Evolutionary conservation across 805 yeast species (phyloP).

Genomic region (Wickerhamomyces ciferrii): DNA sequence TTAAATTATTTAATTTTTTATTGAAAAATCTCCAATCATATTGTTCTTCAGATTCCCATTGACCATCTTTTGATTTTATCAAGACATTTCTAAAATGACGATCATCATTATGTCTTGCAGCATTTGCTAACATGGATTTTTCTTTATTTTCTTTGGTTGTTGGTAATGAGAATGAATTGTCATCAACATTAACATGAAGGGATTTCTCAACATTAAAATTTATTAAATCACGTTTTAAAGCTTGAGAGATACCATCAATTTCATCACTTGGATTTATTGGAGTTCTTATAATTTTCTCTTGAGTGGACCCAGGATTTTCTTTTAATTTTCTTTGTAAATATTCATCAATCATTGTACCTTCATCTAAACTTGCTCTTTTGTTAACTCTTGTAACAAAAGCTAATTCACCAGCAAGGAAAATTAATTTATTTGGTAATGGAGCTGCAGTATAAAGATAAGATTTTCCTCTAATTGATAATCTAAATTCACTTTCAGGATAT

Average conservation of each 20-base stretch:
- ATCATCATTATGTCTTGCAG: slow-evolving; percentile 25
- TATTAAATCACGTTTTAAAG: slow-evolving; percentile 24
- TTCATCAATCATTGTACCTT: slow-evolving; percentile 28
- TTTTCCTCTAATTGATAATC: slow-evolving; percentile 33
- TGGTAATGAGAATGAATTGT: slow-evolving; percentile 21
- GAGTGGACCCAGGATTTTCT: slow-evolving; percentile 13
- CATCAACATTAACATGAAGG: slow-evolving; percentile 13
- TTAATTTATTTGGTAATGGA: slow-evolving; percentile 36
- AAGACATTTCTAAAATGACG: slow-evolving; percentile 27
- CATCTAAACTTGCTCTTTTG: slow-evolving; percentile 24
- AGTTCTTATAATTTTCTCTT: slow-evolving; percentile 23
- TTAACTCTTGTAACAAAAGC: slow-evolving; percentile 32
- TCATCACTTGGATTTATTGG: slow-evolving; percentile 25
- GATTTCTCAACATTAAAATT: slow-evolving; percentile 18
- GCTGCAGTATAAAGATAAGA: slow-evolving; percentile 39
- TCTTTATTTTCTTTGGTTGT: slow-evolving; percentile 23
- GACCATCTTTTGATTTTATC: slow-evolving; percentile 28
- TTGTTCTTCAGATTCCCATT: slow-evolving; percentile 28
- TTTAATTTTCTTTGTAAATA: slow-evolving; percentile 26
- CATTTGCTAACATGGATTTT: slow-evolving; percentile 22
- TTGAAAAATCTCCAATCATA: slow-evolving; percentile 70
- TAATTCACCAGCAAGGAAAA: slow-evolving; percentile 36
- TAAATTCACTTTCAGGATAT: slow-evolving; percentile 29
- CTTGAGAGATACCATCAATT: slow-evolving; percentile 20
- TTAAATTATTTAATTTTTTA: slow-evolving; percentile 28